Conservation (phyloP, 2,329 filamentous ascomycete genomes). For the Trichoderma citrinoviride region DNA sequence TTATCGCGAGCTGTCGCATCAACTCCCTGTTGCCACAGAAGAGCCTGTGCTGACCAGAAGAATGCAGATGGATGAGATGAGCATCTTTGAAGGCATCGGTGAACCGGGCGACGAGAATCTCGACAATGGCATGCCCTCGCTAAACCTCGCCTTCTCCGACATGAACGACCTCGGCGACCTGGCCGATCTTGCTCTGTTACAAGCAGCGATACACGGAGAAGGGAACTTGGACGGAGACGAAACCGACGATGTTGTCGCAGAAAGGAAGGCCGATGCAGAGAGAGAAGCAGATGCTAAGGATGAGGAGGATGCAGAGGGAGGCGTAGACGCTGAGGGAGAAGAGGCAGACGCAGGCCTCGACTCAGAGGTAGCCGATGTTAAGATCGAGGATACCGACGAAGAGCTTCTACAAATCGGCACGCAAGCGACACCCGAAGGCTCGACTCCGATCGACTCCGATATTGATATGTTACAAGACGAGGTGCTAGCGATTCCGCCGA, state of each 20-base stretch:
- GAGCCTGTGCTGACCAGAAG: not conserved
- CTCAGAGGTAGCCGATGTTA: not conserved
- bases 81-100: not conserved
- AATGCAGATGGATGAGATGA: constrained; percentile 24
- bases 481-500: not conserved
- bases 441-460: not conserved
- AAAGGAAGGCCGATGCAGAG: not conserved
- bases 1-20: not conserved
- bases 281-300: not conserved
- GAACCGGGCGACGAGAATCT: not conserved
- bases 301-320: too few species aligned
- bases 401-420: not conserved
- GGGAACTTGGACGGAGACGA: not conserved
- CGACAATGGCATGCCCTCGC: not conserved
- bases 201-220: not conserved
- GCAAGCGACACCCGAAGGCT: not conserved
- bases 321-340: too few species aligned
- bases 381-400: not conserved
- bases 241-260: not conserved
- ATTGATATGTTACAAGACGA: not conserved
- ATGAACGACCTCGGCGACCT: constrained; percentile 5
- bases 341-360: too few species aligned
- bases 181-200: not conserved
- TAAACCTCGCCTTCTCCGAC: not conserved
- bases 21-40: not conserved